Base-by-base conservation (phyloP, 495 filamentous ascomycete species). In the Amphirosellinia nigrospora region DNA sequence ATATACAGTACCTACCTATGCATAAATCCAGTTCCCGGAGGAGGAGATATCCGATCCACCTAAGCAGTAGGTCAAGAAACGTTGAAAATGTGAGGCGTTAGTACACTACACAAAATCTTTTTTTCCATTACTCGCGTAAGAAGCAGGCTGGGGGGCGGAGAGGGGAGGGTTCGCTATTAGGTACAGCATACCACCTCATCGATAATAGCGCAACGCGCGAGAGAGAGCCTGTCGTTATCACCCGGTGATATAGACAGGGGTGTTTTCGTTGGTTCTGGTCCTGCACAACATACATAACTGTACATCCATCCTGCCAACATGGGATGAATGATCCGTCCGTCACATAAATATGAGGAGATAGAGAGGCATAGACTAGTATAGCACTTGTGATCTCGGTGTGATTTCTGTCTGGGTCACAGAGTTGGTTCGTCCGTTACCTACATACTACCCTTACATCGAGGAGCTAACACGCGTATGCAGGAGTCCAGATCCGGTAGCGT, bases 401-500 rank as follows among this genome's bases (percentile, higher is more conserved):
- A n/a, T n/a, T n/a, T n/a, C n/a, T n/a, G n/a, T n/a, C n/a, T n/a
- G n/a, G n/a, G n/a, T 52, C 26, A 52, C 48, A 15, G 48, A 52
- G 48, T 28, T 11, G 26, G 10, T 15, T 53, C 48, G 11, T 11
- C 13, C 36, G 8, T 21, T 43, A 46, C 59, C 3, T 45, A 30
- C 59, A 62, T 62, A 62, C 59, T 45, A 46, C 59, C 59, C 50
- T 53, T 53, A 53, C 26, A 53, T 53, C 50, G 50, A 46, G 4
- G 23, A 7, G 28, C 50, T 26, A 30, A 30, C 32, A 58, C 11
- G 32, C 30, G 30, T 10, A 53, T 66, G 64, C 64, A 66, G 1
- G 21, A 21, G 64, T 19, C 64, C 38, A 55, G 32, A 66, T 66
- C 48, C 48, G 64, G 64, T 11, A 53, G 28, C 32, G 48, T 55